Evolutionary conservation across 345 rosid genomes (phyloP).

Genomic region (Euclidium syriacum): DNA sequence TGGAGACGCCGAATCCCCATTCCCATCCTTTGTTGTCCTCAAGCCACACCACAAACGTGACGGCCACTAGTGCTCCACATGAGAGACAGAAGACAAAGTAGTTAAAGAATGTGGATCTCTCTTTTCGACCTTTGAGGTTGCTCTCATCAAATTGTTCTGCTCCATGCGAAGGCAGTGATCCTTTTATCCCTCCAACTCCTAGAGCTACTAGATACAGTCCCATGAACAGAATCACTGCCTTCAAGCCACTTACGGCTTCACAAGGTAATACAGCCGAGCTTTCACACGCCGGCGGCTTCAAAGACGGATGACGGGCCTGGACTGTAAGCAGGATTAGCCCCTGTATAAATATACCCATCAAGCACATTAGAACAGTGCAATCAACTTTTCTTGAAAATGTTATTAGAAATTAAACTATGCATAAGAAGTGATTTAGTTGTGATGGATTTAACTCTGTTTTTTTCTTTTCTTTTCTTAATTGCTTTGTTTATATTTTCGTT

Average conservation of each 20-base stretch:
- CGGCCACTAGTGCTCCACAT: slow-evolving; percentile 78
- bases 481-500: too few species aligned
- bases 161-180: slow-evolving; percentile 77
- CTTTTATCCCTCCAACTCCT: slow-evolving; percentile 88
- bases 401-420: too few species aligned
- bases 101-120: slow-evolving; percentile 74
- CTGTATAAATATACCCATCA: too few species aligned
- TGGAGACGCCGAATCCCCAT: slow-evolving; percentile 76
- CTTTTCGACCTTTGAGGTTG: slow-evolving; percentile 53
- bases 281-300: slow-evolving; percentile 57
- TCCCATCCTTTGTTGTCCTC: slow-evolving; percentile 90
- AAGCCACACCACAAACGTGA: slow-evolving; percentile 78
- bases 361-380: too few species aligned
- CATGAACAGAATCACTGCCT: slow-evolving; percentile 54
- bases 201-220: slow-evolving; percentile 80
- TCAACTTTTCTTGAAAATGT: too few species aligned
- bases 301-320: slow-evolving; percentile 57
- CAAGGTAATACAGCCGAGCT: slow-evolving; percentile 31
- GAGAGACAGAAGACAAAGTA: slow-evolving; percentile 76
- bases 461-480: too few species aligned
- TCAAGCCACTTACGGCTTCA: slow-evolving; percentile 45
- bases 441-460: too few species aligned
- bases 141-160: slow-evolving; percentile 86
- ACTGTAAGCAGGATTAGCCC: too few species aligned
- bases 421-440: too few species aligned